Evolutionary conservation across 2,329 filamentous ascomycete species (phyloP).

Genomic region (Nothophoma quercina): DNA sequence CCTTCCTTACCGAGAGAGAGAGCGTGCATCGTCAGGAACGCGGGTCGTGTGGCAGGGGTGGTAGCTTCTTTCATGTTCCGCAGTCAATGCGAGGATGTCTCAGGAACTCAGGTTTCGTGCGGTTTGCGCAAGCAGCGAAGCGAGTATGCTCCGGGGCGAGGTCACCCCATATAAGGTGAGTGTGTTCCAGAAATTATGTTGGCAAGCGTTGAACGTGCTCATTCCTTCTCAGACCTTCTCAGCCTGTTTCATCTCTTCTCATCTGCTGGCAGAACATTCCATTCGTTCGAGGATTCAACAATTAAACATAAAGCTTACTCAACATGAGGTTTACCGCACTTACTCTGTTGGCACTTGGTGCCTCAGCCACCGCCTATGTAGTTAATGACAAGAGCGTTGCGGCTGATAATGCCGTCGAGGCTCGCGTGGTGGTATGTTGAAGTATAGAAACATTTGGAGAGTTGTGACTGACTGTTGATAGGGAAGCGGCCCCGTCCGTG

Average conservation of each 20-base stretch:
- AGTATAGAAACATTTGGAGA: neutral
- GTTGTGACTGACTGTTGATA: conserved; percentile 22
- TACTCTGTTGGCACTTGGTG: conserved; percentile 43
- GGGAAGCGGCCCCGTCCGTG: conserved; percentile 33
- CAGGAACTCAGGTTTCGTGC: conserved; percentile 21
- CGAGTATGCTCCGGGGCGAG: conserved; percentile 3
- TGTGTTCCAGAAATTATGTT: conserved; percentile 27
- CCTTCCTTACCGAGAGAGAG: conserved; percentile 21
- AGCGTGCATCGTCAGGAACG: conserved; percentile 6
- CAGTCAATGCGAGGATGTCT: conserved; percentile 31
- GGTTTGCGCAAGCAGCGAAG: conserved; percentile 12
- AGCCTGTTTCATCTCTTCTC: conserved; percentile 35
- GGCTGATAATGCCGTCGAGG: conserved; percentile 33
- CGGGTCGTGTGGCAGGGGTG: conserved; percentile 16
- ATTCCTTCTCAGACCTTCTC: conserved; percentile 44
- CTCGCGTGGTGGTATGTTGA: conserved; percentile 37
- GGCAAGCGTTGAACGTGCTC: conserved; percentile 45
- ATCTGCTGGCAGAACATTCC: conserved; percentile 42
- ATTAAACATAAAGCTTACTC: conserved; percentile 25
- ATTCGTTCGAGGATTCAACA: conserved; percentile 24
- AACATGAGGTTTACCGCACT: conserved; percentile 43
- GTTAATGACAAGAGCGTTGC: conserved; percentile 33
- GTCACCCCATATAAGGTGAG: conserved; percentile 38
- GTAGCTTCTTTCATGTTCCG: conserved; percentile 18
- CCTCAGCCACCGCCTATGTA: conserved; percentile 43